These are phyloP conservation scores for Alternaria ethzedia DNA, from an alignment of 2,329 filamentous ascomycete genomes.

Conservation along the genomic window DNA sequence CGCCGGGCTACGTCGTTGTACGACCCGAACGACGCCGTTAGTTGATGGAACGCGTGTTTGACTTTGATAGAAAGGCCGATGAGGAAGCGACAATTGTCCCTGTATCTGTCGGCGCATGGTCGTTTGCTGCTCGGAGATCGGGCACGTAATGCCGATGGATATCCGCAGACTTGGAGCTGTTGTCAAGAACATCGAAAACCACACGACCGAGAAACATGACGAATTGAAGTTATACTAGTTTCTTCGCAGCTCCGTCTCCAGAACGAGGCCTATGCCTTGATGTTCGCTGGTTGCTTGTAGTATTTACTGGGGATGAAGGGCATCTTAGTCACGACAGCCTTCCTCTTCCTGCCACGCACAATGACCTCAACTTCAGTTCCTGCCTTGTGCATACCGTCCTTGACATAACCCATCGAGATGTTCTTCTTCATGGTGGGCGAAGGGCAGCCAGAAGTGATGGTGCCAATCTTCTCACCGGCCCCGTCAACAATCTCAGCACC, in stretches of 20 bases:
- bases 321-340: constrained; percentile 83
- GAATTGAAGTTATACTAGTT: not conserved
- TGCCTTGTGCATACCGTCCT: constrained; percentile 79
- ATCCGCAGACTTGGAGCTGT: not conserved
- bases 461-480: constrained; percentile 72
- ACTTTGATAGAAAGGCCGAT: not conserved
- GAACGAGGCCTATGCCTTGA: constrained; percentile 25
- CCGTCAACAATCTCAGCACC: constrained; percentile 77
- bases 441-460: constrained; percentile 87
- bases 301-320: constrained; percentile 86
- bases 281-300: constrained; percentile 52
- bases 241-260: not conserved
- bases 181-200: not conserved
- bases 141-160: not conserved
- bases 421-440: constrained; percentile 87
- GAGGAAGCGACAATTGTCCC: not conserved
- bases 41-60: not conserved
- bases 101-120: not conserved
- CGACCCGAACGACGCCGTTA: not conserved
- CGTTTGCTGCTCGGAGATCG: too few species aligned
- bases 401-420: constrained; percentile 94
- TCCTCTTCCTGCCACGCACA: constrained; percentile 77
- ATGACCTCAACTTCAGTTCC: constrained; percentile 81
- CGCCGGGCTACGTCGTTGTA: not conserved
- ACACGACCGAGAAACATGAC: not conserved